Base-by-base conservation (phyloP, 257 asterid genomes). In the Mentha longifolia region DNA sequence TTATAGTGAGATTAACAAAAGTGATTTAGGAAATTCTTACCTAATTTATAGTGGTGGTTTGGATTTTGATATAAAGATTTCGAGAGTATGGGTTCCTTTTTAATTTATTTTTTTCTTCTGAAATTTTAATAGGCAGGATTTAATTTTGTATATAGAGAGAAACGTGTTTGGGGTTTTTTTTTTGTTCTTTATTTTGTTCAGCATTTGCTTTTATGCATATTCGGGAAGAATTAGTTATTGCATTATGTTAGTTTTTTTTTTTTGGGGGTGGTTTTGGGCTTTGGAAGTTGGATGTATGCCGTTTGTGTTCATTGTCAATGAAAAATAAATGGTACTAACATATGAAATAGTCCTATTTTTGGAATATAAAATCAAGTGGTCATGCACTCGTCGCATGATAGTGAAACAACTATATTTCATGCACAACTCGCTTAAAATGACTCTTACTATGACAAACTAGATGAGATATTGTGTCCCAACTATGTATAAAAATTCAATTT, bases 1-100 rank as follows among this genome's bases (percentile, higher is more conserved):
- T 6, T 57, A 7, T 57, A 56, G 41, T n/a, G 9, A 68, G 33
- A 47, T 61, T 3, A 20, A 31, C 35, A 54, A 57, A 1, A 45
- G 11, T 14, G 59, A n/a, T 31, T 61, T 57, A 4, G 83, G 80
- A 7, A 71, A 45, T 74, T 86, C 77, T 43, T 90, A 72, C 67
- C 5, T 76, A 33, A 70, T 90, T 70, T 90, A 85, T 22, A 90
- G 93, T 78, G 98, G 98, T 14, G 75, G 93, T 37, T 62, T 92
- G 84, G 96, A 92, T 83, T 85, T 69, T 82, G 90, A 88, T 70
- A 76, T 90, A 43, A 90, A 81, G 76, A 80, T 85, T 35, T 88
- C 96, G 95, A 73, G 82, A 76, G 30, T 88, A 49, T 74, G 78
- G 78, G 86, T 84, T 42, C 87, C 92, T 25, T 72, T 0, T 0